phyloP scores from a whole-genome alignment of 768 basidiomycete genomes.

The Trametes cingulata region DNA sequence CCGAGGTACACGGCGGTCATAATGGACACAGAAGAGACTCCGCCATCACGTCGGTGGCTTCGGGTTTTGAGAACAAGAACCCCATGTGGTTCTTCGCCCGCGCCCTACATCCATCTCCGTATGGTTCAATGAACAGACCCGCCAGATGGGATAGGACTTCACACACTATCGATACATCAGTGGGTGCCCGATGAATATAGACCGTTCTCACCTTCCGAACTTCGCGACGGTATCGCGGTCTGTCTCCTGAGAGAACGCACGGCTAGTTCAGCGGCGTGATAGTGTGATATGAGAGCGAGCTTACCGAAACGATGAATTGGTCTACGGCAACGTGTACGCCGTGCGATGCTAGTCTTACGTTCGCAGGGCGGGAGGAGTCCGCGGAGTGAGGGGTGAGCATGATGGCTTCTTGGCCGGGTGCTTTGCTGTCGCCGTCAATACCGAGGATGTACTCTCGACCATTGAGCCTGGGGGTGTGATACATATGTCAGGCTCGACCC shows the following conservation, averaged over 20 bases:
- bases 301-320: not conserved
- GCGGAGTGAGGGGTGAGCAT: not conserved
- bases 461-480: not conserved
- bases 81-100: no score
- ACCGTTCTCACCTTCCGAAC: not conserved
- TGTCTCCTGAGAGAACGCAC: not conserved
- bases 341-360: not conserved
- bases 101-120: no score
- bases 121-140: no score
- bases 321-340: not conserved
- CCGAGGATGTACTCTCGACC: slow-evolving; percentile 5
- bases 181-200: no score
- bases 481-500: no score
- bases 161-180: no score
- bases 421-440: not conserved
- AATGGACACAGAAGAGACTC: no score
- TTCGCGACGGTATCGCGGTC: not conserved
- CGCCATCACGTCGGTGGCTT: no score
- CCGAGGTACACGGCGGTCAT: no score
- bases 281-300: not conserved
- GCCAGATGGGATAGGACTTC: no score
- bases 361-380: not conserved
- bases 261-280: no score
- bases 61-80: no score
- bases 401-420: not conserved